Evolutionary conservation across 805 yeast species (phyloP), one percentile per base, ranked within the genome.

Genomic region (Brettanomyces anomalus): DNA sequence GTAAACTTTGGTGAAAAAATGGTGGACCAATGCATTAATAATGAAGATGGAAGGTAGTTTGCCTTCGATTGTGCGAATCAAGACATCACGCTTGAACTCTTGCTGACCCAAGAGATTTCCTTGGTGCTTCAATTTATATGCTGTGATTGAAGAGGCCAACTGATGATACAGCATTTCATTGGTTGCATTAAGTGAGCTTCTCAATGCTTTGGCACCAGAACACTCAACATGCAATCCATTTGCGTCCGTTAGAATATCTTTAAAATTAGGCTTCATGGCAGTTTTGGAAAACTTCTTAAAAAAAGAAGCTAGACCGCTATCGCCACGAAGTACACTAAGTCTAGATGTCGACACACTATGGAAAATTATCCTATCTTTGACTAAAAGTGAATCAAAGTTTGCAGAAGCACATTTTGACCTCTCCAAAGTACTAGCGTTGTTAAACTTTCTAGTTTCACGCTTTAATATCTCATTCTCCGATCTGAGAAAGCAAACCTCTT

Each of bases 271-370:
- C 5, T 14, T 14, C 13, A 36, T 45, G 36, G 48, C 46, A 7
- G 37, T 28, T n/a, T 33, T 24, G 6, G 28, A 21, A 7, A 41
- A 37, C 5, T 45, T 46, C 7, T 19, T 11, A 3, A 34, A 32
- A 14, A 51, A 37, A 35, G 41, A 46, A 13, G 19, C 19, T 1
- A 3, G 47, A 35, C 39, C 43, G 8, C 14, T 10, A 49, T 6
- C 52, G 34, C 6, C 51, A 18, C 39, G 54, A 53, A 24, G 44
- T 81, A 55, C 79, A 77, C 52, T 85, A 82, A 56, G 86, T 86
- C 1, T 79, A 85, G n/a, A 85, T 79, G 48, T 60, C 81, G 11
- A 81, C 81, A 39, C 11, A 51, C 53, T 20, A 44, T 50, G 7
- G 47, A 35, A 34, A 45, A 55, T 40, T 51, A 58, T 1, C 49